Conservation (phyloP, 2,329 filamentous ascomycete genomes). For the Ophiobolus disseminans region DNA sequence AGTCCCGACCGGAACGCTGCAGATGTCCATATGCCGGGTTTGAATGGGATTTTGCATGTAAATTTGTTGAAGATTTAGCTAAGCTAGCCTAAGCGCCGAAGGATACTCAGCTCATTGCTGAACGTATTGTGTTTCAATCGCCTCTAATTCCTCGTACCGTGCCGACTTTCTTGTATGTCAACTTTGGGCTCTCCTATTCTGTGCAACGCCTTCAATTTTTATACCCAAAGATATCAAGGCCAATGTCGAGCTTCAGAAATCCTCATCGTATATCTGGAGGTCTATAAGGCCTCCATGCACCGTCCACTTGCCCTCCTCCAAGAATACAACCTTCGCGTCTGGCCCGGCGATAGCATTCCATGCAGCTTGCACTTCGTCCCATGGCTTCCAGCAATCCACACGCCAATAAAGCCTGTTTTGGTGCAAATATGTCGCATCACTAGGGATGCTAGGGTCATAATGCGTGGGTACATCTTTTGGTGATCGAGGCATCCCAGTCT, state of each 20-base stretch:
- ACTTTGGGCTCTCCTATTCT: too few species aligned
- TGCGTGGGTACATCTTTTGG: background rate
- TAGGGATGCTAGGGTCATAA: background rate
- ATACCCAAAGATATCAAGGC: too few species aligned
- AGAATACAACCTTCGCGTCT: conserved; percentile 7
- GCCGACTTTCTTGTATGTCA: too few species aligned
- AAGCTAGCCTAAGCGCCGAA: too few species aligned
- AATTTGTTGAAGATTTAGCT: too few species aligned
- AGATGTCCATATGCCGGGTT: too few species aligned
- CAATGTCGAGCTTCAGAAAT: conserved; percentile 1
- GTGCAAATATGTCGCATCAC: conserved; percentile 3
- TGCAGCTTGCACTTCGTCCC: conserved; percentile 9
- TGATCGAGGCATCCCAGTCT: conserved; percentile 5
- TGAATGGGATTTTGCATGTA: too few species aligned
- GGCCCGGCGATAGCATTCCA: conserved; percentile 6
- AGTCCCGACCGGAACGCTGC: too few species aligned
- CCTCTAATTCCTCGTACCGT: too few species aligned
- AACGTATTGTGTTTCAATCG: too few species aligned
- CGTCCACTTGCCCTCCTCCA: conserved; percentile 2
- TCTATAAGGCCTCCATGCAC: background rate
- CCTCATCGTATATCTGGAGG: background rate
- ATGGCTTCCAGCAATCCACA: background rate
- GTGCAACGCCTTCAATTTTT: too few species aligned
- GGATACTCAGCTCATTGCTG: too few species aligned
- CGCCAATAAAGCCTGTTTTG: conserved; percentile 10